These are phyloP conservation scores for Naganishia vaughanmartiniae DNA, from an alignment of 768 basidiomycete species.

Conservation along the genomic window DNA sequence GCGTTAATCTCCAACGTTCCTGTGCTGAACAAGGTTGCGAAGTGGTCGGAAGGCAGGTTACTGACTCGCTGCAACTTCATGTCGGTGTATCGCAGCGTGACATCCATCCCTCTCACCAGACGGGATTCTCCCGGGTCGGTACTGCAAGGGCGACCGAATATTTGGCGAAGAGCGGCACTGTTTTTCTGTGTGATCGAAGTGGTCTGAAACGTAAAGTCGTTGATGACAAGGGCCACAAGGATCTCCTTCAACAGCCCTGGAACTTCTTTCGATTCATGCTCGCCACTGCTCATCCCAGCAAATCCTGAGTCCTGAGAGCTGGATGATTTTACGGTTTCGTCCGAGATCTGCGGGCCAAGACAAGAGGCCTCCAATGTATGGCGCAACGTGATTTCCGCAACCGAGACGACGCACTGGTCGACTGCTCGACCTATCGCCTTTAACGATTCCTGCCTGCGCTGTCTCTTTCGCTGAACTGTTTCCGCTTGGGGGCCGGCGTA, in stretches of 20 bases:
- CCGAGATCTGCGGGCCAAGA: constrained; percentile 1
- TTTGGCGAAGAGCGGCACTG: constrained; percentile 8
- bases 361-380: constrained; percentile 5
- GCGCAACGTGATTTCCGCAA: neutral
- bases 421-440: constrained; percentile 5
- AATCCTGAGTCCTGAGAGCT: constrained; percentile 4
- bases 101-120: constrained; percentile 8
- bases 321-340: neutral
- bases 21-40: neutral
- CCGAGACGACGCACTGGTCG: neutral
- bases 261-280: neutral
- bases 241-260: neutral
- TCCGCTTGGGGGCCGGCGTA: neutral
- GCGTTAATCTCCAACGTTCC: neutral
- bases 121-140: no score
- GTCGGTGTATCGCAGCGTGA: neutral
- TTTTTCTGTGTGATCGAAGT: neutral
- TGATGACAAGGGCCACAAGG: neutral
- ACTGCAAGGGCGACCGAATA: constrained; percentile 12
- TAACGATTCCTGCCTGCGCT: neutral
- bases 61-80: neutral
- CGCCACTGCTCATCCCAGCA: neutral
- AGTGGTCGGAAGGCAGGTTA: neutral
- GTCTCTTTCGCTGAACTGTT: neutral
- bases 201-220: neutral